These are phyloP conservation scores for Sugiyamaella grinbergsii DNA, from an alignment of 1,139 yeast genomes.

Conservation along the genomic window DNA sequence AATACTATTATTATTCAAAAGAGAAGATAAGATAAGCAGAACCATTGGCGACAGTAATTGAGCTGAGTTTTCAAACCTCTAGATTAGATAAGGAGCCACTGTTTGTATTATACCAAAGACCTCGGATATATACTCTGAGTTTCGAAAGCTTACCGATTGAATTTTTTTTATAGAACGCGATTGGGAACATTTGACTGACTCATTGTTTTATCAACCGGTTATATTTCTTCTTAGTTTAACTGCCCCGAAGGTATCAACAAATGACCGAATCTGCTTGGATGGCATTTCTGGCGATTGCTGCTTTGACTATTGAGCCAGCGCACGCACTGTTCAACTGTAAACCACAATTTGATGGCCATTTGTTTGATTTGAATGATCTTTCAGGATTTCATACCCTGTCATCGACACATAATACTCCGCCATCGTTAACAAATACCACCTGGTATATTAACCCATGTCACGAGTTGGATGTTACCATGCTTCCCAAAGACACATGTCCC, in stretches of 20 bases:
- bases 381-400: constrained; percentile 52
- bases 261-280: constrained; percentile 1
- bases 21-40: too few species aligned
- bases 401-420: constrained; percentile 63
- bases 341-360: constrained; percentile 46
- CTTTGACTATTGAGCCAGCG: constrained; percentile 25
- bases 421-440: constrained; percentile 60
- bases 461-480: constrained; percentile 42
- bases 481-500: constrained; percentile 55
- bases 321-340: constrained; percentile 51
- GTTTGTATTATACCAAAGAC: too few species aligned
- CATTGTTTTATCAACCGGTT: too few species aligned
- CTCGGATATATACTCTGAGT: too few species aligned
- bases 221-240: neutral
- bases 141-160: too few species aligned
- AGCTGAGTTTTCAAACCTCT: too few species aligned
- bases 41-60: too few species aligned
- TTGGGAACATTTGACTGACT: too few species aligned
- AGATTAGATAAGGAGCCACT: too few species aligned
- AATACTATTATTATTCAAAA: too few species aligned
- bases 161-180: too few species aligned
- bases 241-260: neutral
- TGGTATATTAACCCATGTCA: constrained; percentile 79
- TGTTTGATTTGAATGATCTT: constrained; percentile 48
- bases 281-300: neutral